Evolutionary conservation across 345 rosid species (phyloP).

Genomic region (Trapa incisa): DNA sequence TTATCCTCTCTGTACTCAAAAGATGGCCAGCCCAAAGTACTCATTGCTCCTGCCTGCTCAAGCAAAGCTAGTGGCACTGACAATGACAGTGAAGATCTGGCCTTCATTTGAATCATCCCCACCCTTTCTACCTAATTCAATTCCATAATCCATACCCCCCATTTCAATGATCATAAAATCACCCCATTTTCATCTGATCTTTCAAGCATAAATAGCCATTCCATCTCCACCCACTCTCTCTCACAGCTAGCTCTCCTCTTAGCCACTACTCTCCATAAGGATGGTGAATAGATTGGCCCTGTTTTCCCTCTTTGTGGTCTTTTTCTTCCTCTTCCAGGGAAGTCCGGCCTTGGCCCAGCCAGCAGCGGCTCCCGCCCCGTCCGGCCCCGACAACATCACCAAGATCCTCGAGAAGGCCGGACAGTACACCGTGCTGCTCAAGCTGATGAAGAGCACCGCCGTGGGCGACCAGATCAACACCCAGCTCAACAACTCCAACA

Average conservation of each 20-base stretch:
- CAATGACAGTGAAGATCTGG: constrained; percentile 8
- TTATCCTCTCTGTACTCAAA: no score
- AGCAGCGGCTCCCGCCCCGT: constrained; percentile 19
- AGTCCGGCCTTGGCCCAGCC: constrained; percentile 17
- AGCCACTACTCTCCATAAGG: background rate
- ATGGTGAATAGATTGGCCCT: constrained; percentile 4
- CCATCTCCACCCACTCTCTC: background rate
- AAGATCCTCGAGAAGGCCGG: constrained; percentile 29
- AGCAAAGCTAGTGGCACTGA: constrained; percentile 33
- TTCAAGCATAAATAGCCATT: constrained; percentile 7
- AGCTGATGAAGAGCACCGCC: constrained; percentile 21
- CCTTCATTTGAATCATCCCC: constrained; percentile 7
- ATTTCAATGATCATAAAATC: constrained; percentile 9
- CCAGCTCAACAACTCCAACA: constrained; percentile 29
- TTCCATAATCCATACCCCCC: background rate
- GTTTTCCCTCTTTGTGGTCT: constrained; percentile 10
- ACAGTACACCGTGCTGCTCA: constrained; percentile 21
- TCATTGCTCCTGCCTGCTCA: constrained; percentile 27
- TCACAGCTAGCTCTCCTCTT: background rate
- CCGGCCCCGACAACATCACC: constrained; percentile 25
- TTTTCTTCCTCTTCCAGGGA: constrained; percentile 13
- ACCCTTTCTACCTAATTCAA: constrained; percentile 16
- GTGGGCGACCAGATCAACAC: constrained; percentile 17
- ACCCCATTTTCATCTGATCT: background rate
- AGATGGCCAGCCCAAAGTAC: constrained; percentile 14